Conservation (phyloP, 140 eudicot species). For the Erigeron philadelphicus region DNA sequence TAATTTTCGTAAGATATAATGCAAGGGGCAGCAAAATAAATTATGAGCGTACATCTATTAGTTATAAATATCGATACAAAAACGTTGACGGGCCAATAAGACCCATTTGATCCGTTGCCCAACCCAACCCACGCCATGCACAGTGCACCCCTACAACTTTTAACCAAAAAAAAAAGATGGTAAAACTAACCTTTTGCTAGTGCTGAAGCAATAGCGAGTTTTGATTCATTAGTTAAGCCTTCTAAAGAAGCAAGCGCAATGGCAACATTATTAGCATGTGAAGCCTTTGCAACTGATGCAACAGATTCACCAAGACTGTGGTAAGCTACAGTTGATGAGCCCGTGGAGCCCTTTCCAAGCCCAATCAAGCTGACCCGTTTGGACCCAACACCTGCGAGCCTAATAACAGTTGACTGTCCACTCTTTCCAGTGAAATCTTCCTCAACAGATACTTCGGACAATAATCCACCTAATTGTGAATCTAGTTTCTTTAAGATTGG, state of each 20-base stretch:
- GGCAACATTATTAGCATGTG: conserved; percentile 71
- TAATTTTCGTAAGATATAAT: too few relatives aligned
- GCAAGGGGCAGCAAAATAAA: too few relatives aligned
- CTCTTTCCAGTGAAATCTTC: conserved; percentile 85
- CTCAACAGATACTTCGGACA: conserved; percentile 68
- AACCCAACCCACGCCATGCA: neutral
- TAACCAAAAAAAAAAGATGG: neutral
- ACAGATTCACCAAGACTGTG: conserved; percentile 79
- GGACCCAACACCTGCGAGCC: conserved; percentile 57
- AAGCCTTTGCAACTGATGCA: conserved; percentile 68
- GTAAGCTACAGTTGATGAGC: conserved; percentile 38
- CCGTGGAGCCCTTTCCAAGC: conserved; percentile 50
- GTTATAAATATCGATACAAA: neutral
- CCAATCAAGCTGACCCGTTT: conserved; percentile 81
- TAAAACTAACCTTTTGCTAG: conserved; percentile 63
- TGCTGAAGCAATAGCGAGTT: conserved; percentile 58
- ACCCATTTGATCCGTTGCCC: neutral
- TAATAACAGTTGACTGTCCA: conserved; percentile 62
- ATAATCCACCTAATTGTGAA: conserved; percentile 56
- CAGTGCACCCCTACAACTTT: neutral
- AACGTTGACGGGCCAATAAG: neutral
- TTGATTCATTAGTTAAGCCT: conserved; percentile 56
- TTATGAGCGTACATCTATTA: too few relatives aligned
- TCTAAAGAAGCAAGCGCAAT: conserved; percentile 70
- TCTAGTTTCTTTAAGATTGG: conserved; percentile 59